Evolutionary conservation across 331 rosid species (phyloP).

Genomic region (Malus hybrid): DNA sequence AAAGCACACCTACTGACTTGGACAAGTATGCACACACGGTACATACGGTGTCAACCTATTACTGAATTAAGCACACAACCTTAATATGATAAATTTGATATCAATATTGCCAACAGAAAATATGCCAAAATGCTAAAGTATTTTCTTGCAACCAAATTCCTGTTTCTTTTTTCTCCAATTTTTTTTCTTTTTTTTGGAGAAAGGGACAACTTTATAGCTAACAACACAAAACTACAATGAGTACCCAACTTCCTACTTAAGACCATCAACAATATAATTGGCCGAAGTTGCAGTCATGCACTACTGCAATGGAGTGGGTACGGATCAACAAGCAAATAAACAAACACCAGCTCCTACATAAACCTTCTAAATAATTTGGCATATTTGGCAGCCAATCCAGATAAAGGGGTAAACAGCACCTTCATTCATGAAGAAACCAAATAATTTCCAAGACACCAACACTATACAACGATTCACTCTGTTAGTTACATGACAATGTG

Average conservation of each 20-base stretch:
- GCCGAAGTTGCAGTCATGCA: not conserved
- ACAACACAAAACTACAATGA: too few species aligned
- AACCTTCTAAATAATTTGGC: not conserved
- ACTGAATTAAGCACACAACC: not conserved
- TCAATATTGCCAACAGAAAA: not conserved
- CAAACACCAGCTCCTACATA: not conserved
- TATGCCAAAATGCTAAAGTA: not conserved
- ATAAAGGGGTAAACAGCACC: not conserved
- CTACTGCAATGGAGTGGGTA: not conserved
- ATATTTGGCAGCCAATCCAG: not conserved
- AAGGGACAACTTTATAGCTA: too few species aligned
- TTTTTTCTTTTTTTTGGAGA: too few species aligned
- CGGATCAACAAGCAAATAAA: not conserved
- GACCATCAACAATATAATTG: not conserved
- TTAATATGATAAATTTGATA: not conserved
- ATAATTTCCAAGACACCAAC: not conserved
- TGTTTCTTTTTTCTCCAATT: too few species aligned
- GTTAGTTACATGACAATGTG: not conserved
- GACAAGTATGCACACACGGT: not conserved
- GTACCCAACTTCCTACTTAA: not conserved
- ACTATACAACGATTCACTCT: not conserved
- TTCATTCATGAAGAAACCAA: not conserved
- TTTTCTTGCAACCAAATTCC: not conserved
- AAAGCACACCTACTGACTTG: slow-evolving; percentile 2
- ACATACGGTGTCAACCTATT: not conserved